Evolutionary conservation across 176 grass and related monocot genomes (phyloP).

Genomic region (Oryza brachyantha): DNA sequence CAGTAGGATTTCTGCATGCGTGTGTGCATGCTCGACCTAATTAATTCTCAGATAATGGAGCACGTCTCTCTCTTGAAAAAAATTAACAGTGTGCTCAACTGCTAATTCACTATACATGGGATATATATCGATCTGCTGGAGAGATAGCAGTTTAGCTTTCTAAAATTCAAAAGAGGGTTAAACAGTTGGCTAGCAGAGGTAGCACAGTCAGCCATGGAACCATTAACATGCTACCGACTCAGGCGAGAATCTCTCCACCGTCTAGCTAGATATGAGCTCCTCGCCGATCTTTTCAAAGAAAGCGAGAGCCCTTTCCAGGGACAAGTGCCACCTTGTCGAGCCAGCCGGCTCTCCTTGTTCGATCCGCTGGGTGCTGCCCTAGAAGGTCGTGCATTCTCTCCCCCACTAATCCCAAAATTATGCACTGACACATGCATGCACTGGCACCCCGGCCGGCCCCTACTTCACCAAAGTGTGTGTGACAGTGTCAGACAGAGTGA

Average conservation of each 20-base stretch:
- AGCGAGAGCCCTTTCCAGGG: constrained; percentile 48
- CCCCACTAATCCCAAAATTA: constrained; percentile 32
- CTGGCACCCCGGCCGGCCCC: constrained; percentile 23
- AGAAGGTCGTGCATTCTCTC: constrained; percentile 25
- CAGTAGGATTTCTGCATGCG: neutral
- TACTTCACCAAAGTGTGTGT: constrained; percentile 21
- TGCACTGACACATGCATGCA: constrained; percentile 7
- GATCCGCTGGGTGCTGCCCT: too few relatives aligned
- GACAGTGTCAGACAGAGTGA: neutral
- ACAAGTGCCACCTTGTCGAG: constrained; percentile 43
- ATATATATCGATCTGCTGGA: too few relatives aligned
- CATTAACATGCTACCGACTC: constrained; percentile 9
- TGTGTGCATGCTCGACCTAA: neutral
- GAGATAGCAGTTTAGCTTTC: too few relatives aligned
- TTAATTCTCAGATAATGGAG: neutral
- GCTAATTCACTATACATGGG: too few relatives aligned
- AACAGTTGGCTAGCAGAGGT: constrained; percentile 4
- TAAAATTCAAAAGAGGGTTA: constrained; percentile 20
- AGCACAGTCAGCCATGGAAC: neutral
- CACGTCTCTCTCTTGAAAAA: neutral
- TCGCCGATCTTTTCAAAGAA: constrained; percentile 40
- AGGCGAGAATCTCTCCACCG: constrained; percentile 31
- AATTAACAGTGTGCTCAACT: too few relatives aligned
- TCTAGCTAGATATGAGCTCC: neutral
- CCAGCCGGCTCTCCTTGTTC: constrained; percentile 12